A percentile compares a stretch with the other conserved stretches of the same genome.
Conservation (phyloP, 345 rosid genomes). For the Balakata baccata region DNA sequence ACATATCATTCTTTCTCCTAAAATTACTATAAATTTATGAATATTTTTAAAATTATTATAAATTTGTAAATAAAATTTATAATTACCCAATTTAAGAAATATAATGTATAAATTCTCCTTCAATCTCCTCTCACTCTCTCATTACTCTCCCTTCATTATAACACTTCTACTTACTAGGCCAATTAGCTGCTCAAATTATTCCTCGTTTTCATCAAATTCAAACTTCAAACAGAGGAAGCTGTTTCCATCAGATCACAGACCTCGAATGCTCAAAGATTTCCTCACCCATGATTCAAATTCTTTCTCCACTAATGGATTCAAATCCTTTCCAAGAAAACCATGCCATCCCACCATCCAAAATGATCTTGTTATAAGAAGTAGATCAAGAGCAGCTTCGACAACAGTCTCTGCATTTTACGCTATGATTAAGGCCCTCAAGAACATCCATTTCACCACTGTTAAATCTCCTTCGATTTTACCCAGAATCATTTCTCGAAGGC, state of each 20-base stretch:
- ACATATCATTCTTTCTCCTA: too few species aligned
- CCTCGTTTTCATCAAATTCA: conserved; percentile 10
- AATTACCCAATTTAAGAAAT: too few species aligned
- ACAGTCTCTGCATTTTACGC: conserved; percentile 27
- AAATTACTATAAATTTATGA: too few species aligned
- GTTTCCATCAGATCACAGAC: too few species aligned
- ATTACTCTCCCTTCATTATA: conserved; percentile 5
- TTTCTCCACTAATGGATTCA: conserved; percentile 43
- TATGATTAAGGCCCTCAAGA: conserved; percentile 51
- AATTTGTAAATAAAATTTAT: too few species aligned
- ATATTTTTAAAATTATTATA: too few species aligned
- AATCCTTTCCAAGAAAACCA: conserved; percentile 30
- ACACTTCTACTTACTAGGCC: neutral
- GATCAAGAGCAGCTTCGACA: conserved; percentile 33
- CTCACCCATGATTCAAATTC: conserved; percentile 57
- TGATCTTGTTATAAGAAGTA: conserved; percentile 19
- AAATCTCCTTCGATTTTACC: conserved; percentile 47
- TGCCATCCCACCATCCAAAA: conserved; percentile 10
- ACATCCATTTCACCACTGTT: conserved; percentile 30
- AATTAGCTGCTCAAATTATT: conserved; percentile 15
- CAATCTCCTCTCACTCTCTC: neutral
- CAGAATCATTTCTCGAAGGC: conserved; percentile 49
- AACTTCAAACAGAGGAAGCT: conserved; percentile 18
- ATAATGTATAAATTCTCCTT: too few species aligned
- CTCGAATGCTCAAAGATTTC: conserved; percentile 58